These are phyloP conservation scores for Boletales sp. DNA, from an alignment of 768 basidiomycete genomes.

Conservation along the genomic window DNA sequence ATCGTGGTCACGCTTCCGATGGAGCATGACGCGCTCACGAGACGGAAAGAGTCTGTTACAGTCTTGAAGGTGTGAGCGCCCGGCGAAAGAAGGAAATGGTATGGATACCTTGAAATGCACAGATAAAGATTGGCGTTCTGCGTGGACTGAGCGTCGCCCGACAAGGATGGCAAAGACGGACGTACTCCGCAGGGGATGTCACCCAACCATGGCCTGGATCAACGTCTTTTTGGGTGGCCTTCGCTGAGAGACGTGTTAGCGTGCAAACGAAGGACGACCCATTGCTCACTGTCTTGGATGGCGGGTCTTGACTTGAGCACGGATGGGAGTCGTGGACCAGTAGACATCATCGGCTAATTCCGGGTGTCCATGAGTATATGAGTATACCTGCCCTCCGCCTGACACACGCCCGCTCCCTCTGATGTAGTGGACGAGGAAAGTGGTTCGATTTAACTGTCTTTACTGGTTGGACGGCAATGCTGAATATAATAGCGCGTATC, in stretches of 20 bases:
- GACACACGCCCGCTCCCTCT: too few species aligned
- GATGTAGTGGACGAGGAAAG: too few species aligned
- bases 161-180: slow-evolving; percentile 6
- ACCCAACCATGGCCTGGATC: slow-evolving; percentile 52
- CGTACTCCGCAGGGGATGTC: slow-evolving; percentile 65
- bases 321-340: slow-evolving; percentile 29
- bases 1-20: slow-evolving; percentile 72
- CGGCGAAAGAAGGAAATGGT: background rate
- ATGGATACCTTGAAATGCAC: slow-evolving; percentile 52
- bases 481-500: too few species aligned
- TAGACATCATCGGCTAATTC: slow-evolving; percentile 6
- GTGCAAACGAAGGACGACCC: background rate
- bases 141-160: slow-evolving; percentile 3
- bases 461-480: too few species aligned
- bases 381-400: too few species aligned
- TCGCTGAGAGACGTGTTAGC: slow-evolving; percentile 31
- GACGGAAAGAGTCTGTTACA: slow-evolving; percentile 74
- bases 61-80: slow-evolving; percentile 33
- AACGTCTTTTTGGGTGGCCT: slow-evolving; percentile 54
- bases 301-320: slow-evolving; percentile 32
- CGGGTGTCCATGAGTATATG: too few species aligned
- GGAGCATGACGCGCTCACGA: slow-evolving; percentile 62
- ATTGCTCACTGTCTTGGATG: slow-evolving; percentile 29
- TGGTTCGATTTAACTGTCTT: too few species aligned
- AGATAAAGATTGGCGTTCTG: slow-evolving; percentile 82